These are phyloP conservation scores for Omphalotus guepiniiformis DNA, from an alignment of 768 basidiomycete genomes.

Conservation along the genomic window DNA sequence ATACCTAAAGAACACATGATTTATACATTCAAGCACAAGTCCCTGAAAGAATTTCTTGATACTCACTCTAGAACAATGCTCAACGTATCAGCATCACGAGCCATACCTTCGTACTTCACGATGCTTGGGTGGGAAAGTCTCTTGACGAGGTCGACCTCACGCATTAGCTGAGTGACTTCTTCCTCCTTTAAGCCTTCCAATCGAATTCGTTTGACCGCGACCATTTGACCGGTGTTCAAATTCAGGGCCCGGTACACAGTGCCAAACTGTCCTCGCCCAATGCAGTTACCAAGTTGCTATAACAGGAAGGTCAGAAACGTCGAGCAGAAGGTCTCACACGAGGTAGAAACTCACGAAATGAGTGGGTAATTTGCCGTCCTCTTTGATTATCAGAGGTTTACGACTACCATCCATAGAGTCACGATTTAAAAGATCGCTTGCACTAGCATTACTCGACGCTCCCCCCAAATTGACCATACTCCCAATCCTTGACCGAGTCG, in stretches of 20 bases:
- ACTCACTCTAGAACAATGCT: slow-evolving; percentile 94
- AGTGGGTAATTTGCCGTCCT: slow-evolving; percentile 75
- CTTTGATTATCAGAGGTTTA: slow-evolving; percentile 70
- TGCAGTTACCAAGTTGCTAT: slow-evolving; percentile 97
- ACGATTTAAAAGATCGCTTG: slow-evolving; percentile 61
- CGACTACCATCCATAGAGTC: slow-evolving; percentile 65
- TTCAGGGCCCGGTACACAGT: slow-evolving; percentile 94
- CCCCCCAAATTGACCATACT: slow-evolving; percentile 65
- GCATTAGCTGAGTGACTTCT: slow-evolving; percentile 88
- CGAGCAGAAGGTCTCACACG: not conserved
- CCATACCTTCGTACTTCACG: slow-evolving; percentile 97
- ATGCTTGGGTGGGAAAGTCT: slow-evolving; percentile 90
- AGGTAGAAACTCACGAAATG: slow-evolving; percentile 64
- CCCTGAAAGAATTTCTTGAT: slow-evolving; percentile 10
- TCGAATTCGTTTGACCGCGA: slow-evolving; percentile 97
- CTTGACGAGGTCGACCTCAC: slow-evolving; percentile 91
- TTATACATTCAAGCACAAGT: not conserved
- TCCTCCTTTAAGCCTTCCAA: slow-evolving; percentile 88
- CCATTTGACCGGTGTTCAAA: slow-evolving; percentile 91
- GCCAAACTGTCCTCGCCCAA: slow-evolving; percentile 96
- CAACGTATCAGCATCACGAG: slow-evolving; percentile 79
- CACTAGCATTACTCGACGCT: slow-evolving; percentile 45
- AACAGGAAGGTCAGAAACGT: slow-evolving; percentile 7
- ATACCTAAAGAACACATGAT: slow-evolving; percentile 49
- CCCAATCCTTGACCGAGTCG: slow-evolving; percentile 61